phyloP scores from a whole-genome alignment of 2,329 filamentous ascomycete species.

The Stemphylium lycopersici region DNA sequence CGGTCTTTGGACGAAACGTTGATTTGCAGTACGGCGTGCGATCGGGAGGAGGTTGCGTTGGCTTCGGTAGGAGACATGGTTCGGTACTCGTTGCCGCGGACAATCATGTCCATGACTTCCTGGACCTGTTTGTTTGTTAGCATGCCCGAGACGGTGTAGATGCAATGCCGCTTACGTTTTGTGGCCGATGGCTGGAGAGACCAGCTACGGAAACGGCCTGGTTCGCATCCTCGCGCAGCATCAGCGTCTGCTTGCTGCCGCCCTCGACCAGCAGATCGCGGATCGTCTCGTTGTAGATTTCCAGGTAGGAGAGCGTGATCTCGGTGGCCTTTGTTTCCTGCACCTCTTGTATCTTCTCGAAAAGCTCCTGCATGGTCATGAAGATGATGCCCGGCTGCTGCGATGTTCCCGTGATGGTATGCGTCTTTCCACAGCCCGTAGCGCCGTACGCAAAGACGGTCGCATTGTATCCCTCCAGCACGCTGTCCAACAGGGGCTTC shows the following conservation, averaged over 20 bases:
- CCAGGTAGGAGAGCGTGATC: conserved; percentile 89
- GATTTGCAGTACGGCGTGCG: conserved; percentile 95
- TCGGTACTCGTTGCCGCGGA: conserved; percentile 89
- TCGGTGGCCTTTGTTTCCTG: conserved; percentile 88
- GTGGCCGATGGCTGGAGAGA: conserved; percentile 87
- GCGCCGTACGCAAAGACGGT: conserved; percentile 98
- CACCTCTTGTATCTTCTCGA: conserved; percentile 90
- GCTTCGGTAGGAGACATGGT: conserved; percentile 97
- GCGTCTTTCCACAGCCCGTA: conserved; percentile 97
- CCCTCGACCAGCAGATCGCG: conserved; percentile 89
- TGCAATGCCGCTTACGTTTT: conserved; percentile 67
- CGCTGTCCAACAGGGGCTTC: conserved; percentile 85
- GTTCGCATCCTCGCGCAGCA: conserved; percentile 93
- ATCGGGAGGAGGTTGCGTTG: conserved; percentile 96
- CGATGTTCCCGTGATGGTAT: conserved; percentile 88
- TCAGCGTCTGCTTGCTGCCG: conserved; percentile 81
- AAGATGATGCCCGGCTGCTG: conserved; percentile 98
- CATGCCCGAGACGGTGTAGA: not conserved
- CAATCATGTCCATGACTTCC: conserved; percentile 99
- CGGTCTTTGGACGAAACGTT: conserved; percentile 94
- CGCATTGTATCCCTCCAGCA: conserved; percentile 97
- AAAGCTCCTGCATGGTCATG: conserved; percentile 97
- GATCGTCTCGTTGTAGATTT: conserved; percentile 99
- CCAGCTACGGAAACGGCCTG: conserved; percentile 90
- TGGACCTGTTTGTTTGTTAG: conserved; percentile 56